Base-by-base conservation (phyloP, 2,329 filamentous ascomycete species). In the Colletotrichum sp. region DNA sequence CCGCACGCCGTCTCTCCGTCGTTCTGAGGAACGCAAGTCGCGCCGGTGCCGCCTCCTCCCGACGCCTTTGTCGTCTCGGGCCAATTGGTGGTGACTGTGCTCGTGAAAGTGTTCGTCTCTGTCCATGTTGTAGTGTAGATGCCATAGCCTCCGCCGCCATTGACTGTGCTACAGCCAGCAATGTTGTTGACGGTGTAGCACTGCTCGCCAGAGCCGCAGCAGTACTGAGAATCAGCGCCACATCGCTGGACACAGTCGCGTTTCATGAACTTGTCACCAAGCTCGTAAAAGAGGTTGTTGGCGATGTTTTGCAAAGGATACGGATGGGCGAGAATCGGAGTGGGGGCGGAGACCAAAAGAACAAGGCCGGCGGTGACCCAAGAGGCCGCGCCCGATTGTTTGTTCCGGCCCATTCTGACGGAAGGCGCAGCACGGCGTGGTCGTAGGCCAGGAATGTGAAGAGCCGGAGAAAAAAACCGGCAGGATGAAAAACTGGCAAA, bases 1-100 rank as follows among this genome's bases (percentile, higher is more conserved):
- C 94, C 94, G 82, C 94, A 96, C 5, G 90, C 88, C 9, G 89
- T 89, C 83, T 95, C 86, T 71, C 90, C 88, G 6, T 86, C 83
- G n/a, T 86, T 86, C 65, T 83, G 81, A 2, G 91, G 90, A 1
- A 88, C 82, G 81, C 92, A 94, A 78, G 86, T 82, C 52, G 83
- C 86, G 26, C 87, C 85, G 18, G 65, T 32, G 34, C 44, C 69
- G 24, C 65, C 72, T 39, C 64, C 75, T 10, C 62, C 70, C 5
- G 82, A 82, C n/a, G 85, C 87, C 3, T 86, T 86, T 24, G 85
- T 83, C 7, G 88, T 88, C 1, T 87, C 86, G 4, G 87, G 86
- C 44, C 85, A 85, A 80, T 87, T 86, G 72, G 84, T 86, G 12
- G 90, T 90, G 81, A 88, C 84, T 32, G 91, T 92, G 82, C 88